Evolutionary conservation across 352 stramenopile species (phyloP).

Genomic region (Phytopythium ostracodes): DNA sequence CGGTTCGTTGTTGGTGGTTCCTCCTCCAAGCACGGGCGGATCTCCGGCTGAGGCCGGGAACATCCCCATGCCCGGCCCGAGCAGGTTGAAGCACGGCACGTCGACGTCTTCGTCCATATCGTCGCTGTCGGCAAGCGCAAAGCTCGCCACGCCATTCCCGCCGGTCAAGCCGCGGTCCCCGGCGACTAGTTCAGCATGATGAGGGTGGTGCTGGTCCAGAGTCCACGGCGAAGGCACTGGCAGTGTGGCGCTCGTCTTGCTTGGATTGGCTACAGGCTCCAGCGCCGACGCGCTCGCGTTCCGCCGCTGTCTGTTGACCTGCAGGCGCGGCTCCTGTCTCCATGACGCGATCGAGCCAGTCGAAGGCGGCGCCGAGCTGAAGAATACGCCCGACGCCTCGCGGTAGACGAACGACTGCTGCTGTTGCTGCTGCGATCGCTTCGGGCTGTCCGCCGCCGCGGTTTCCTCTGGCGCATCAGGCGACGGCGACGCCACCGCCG

Average conservation of each 20-base stretch:
- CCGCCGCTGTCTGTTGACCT: slow-evolving; percentile 27
- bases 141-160: not conserved
- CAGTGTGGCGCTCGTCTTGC: not conserved
- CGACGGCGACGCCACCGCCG: not conserved
- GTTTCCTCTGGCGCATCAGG: not conserved
- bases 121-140: not conserved
- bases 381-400: slow-evolving; percentile 35
- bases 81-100: slow-evolving; percentile 45
- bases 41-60: slow-evolving; percentile 9
- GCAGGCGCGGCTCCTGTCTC: slow-evolving; percentile 29
- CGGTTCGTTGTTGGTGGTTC: not conserved
- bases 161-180: not conserved
- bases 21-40: not conserved
- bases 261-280: not conserved
- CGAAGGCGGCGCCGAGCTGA: slow-evolving; percentile 20
- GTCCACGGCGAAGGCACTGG: not conserved
- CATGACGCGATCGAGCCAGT: slow-evolving; percentile 9
- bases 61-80: slow-evolving; percentile 22
- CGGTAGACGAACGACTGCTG: slow-evolving; percentile 12
- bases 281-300: not conserved
- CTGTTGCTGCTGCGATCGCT: not conserved
- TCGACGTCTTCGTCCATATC: slow-evolving; percentile 19
- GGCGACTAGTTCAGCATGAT: not conserved
- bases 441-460: not conserved
- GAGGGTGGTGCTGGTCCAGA: not conserved